Conservation (phyloP, 352 stramenopile genomes). For the Globisporangium spiculum region DNA sequence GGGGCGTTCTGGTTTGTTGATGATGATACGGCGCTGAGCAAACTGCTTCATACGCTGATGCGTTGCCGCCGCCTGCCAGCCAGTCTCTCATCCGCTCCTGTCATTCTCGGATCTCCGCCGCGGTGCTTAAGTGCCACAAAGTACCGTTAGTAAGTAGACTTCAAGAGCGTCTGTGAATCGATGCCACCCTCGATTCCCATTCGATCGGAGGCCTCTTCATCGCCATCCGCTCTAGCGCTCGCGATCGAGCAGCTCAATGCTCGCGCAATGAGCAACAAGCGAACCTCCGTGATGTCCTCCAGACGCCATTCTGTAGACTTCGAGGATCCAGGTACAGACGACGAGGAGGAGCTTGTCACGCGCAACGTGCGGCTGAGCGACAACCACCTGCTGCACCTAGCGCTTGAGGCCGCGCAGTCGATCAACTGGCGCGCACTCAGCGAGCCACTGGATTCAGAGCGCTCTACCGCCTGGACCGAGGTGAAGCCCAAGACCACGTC, state of each 20-base stretch:
- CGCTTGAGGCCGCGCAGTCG: conserved; percentile 22
- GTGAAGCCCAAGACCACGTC: conserved; percentile 6
- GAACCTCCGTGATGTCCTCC: neutral
- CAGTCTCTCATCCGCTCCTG: neutral
- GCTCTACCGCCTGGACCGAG: neutral
- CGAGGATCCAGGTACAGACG: neutral
- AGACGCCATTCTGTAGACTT: neutral
- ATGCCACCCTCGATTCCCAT: neutral
- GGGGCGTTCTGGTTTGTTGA: neutral
- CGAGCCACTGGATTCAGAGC: neutral
- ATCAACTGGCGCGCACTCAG: conserved; percentile 38
- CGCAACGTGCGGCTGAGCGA: conserved; percentile 28
- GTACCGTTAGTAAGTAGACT: neutral
- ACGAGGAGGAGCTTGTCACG: neutral
- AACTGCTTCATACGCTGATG: neutral
- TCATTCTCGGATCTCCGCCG: neutral
- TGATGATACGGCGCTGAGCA: neutral
- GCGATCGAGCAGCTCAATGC: neutral
- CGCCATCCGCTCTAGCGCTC: neutral
- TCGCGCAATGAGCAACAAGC: neutral
- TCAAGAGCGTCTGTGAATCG: neutral
- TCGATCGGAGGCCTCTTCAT: neutral
- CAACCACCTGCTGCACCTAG: conserved; percentile 37
- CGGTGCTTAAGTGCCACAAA: neutral
- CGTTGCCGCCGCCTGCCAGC: neutral